These are phyloP conservation scores for Monotropa hypopitys DNA, from an alignment of 179 eudicot genomes.

Conservation along the genomic window DNA sequence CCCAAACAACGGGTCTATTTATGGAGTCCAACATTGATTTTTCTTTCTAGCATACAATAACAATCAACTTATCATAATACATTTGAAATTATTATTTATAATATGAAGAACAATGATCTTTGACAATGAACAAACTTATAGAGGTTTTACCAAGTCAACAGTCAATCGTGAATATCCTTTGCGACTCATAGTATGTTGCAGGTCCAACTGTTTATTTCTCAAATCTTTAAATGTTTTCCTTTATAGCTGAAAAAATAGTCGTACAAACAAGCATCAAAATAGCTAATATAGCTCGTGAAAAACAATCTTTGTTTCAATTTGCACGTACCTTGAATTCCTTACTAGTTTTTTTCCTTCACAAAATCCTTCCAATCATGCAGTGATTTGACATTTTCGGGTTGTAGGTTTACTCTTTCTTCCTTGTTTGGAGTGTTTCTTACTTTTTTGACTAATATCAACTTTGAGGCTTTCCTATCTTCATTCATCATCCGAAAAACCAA, in stretches of 20 bases:
- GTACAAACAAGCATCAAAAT: no score
- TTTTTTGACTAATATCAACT: background rate
- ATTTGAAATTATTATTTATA: background rate
- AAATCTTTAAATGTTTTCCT: background rate
- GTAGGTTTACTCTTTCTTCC: background rate
- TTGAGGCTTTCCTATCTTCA: background rate
- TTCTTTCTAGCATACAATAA: no score
- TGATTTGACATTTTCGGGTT: background rate
- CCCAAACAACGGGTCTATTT: background rate
- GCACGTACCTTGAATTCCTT: background rate
- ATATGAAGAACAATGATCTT: background rate
- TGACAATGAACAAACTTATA: background rate
- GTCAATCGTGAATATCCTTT: background rate
- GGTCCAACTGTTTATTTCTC: background rate
- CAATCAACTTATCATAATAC: background rate
- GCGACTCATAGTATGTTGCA: background rate
- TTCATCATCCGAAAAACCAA: background rate
- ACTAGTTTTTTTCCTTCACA: background rate
- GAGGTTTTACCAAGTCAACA: background rate
- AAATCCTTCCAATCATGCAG: background rate
- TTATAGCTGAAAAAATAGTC: background rate
- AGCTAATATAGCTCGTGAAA: background rate
- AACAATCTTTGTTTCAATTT: no score
- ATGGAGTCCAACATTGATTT: background rate
- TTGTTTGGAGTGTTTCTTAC: background rate